Percentiles rank a stretch among this genome's conserved stretches.
Evolutionary conservation across 148 eudicot species (phyloP).

Genomic region (Rhododendron molle): DNA sequence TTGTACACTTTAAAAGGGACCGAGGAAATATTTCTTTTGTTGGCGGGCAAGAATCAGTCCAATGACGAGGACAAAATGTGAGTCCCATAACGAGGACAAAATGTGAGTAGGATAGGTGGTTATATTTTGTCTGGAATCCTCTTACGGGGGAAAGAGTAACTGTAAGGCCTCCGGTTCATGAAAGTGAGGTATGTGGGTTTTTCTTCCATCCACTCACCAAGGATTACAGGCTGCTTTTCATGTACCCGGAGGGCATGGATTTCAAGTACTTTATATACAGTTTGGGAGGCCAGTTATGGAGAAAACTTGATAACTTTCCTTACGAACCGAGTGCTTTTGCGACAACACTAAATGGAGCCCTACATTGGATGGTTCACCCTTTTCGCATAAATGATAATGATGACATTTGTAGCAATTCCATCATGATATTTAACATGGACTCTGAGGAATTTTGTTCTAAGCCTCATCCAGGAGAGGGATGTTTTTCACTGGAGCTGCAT

Average conservation of each 20-base stretch:
- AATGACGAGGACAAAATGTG: no score
- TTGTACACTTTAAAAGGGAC: no score
- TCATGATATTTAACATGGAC: background rate
- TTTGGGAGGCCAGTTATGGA: background rate
- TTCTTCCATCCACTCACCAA: background rate
- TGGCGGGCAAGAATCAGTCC: no score
- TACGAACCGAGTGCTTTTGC: background rate
- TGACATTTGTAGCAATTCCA: background rate
- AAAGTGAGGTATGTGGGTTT: background rate
- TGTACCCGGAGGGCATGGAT: background rate
- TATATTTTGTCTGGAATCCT: background rate
- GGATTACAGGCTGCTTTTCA: background rate
- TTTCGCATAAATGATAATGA: background rate
- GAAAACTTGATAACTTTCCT: background rate
- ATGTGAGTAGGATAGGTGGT: no score
- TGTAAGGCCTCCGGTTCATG: background rate
- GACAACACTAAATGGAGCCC: background rate
- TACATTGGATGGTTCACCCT: background rate
- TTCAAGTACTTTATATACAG: no score
- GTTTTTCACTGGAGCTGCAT: no score
- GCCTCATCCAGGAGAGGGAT: background rate
- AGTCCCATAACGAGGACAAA: no score
- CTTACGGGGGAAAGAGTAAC: background rate
- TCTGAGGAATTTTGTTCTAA: background rate
- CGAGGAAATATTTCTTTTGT: no score